Evolutionary conservation across 2,329 filamentous ascomycete genomes (phyloP).

Genomic region (Xylaria sp.): DNA sequence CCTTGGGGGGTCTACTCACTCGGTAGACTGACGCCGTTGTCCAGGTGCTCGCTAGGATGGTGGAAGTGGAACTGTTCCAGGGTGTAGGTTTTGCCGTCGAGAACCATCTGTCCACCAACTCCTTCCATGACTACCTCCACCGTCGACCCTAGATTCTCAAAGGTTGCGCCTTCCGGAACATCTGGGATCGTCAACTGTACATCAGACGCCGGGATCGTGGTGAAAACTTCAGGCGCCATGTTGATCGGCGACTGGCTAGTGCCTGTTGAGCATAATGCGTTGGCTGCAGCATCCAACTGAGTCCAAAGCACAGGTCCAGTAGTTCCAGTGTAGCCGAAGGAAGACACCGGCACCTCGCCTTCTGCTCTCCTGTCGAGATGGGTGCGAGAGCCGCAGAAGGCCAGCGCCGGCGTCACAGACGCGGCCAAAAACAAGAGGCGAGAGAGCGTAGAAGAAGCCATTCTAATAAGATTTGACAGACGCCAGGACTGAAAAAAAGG

Average conservation of each 20-base stretch:
- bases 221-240: slow-evolving; percentile 44
- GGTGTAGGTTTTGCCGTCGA: slow-evolving; percentile 41
- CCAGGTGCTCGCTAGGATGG: slow-evolving; percentile 51
- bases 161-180: slow-evolving; percentile 46
- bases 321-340: slow-evolving; percentile 37
- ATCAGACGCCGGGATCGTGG: slow-evolving; percentile 36
- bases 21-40: slow-evolving; percentile 48
- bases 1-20: slow-evolving; percentile 35
- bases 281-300: slow-evolving; percentile 41
- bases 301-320: slow-evolving; percentile 41
- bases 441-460: slow-evolving; percentile 21
- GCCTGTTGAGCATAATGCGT: slow-evolving; percentile 54
- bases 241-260: slow-evolving; percentile 62
- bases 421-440: slow-evolving; percentile 30
- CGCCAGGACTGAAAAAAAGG: not conserved
- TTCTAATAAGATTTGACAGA: slow-evolving; percentile 11
- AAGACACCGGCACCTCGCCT: slow-evolving; percentile 36
- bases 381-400: slow-evolving; percentile 36
- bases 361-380: slow-evolving; percentile 35
- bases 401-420: slow-evolving; percentile 31
- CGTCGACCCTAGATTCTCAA: slow-evolving; percentile 62
- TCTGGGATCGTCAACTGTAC: slow-evolving; percentile 46
- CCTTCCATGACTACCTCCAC: slow-evolving; percentile 58
- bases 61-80: slow-evolving; percentile 55
- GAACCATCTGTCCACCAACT: slow-evolving; percentile 39